A percentile compares a stretch with the other conserved stretches of the same genome.
phyloP scores from a whole-genome alignment of 2,329 filamentous ascomycete genomes.

The Penicillium sp. region DNA sequence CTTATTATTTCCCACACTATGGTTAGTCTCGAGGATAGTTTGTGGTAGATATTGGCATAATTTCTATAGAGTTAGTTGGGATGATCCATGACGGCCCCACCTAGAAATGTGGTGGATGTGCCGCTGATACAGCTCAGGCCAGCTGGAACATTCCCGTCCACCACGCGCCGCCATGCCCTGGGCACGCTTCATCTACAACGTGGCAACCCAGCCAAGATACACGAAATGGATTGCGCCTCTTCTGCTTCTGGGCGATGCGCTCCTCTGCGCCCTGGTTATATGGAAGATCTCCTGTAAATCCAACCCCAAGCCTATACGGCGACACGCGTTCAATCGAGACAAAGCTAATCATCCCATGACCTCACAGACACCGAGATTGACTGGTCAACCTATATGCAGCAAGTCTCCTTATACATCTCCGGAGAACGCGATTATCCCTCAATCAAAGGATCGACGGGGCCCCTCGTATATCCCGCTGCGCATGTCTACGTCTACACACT shows the following conservation, averaged over 20 bases:
- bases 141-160: conserved; percentile 19
- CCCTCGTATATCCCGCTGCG: conserved; percentile 89
- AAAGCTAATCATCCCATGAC: conserved; percentile 13
- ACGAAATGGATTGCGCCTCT: conserved; percentile 64
- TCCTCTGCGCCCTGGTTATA: conserved; percentile 72
- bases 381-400: conserved; percentile 96
- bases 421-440: conserved; percentile 87
- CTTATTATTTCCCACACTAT: no score
- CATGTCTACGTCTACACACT: conserved; percentile 89
- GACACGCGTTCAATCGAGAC: conserved; percentile 6
- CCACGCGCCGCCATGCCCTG: conserved; percentile 32
- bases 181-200: conserved; percentile 31
- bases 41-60: background rate
- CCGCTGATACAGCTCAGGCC: conserved; percentile 13
- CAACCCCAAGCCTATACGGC: conserved; percentile 35
- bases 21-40: no score
- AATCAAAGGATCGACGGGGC: conserved; percentile 85
- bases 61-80: background rate
- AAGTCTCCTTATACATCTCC: conserved; percentile 72
- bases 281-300: conserved; percentile 74
- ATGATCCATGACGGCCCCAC: background rate
- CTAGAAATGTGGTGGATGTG: background rate
- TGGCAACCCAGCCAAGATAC: conserved; percentile 56
- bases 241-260: conserved; percentile 68
- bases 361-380: conserved; percentile 89